Percentiles rank a stretch among this genome's conserved stretches.
phyloP scores from a whole-genome alignment of 805 yeast species.

The Lipomyces orientalis region DNA sequence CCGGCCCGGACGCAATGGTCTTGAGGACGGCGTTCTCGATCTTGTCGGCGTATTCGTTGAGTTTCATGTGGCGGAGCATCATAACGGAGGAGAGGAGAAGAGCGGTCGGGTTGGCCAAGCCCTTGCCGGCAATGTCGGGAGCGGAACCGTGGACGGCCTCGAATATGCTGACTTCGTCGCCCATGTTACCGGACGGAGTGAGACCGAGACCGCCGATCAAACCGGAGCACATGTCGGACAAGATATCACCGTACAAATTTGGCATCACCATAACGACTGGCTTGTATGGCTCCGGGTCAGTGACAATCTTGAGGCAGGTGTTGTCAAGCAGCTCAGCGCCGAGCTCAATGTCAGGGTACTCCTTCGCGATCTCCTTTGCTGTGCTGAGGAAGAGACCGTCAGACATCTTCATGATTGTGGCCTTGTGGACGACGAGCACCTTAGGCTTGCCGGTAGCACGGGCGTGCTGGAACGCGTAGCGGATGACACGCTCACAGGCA shows the following conservation, averaged over 20 bases:
- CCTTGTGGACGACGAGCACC: constrained; percentile 95
- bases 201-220: constrained; percentile 98
- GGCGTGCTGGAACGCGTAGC: constrained; percentile 97
- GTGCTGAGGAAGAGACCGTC: constrained; percentile 95
- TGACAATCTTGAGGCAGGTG: constrained; percentile 88
- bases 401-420: constrained; percentile 96
- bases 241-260: constrained; percentile 98
- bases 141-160: constrained; percentile 99
- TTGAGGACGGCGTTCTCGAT: constrained; percentile 84
- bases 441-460: constrained; percentile 83
- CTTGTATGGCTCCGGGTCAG: constrained; percentile 83
- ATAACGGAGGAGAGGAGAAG: constrained; percentile 91
- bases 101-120: constrained; percentile 99
- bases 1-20: constrained; percentile 94
- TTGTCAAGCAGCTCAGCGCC: constrained; percentile 91
- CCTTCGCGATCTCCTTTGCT: constrained; percentile 86
- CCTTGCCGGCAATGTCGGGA: constrained; percentile 99
- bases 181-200: constrained; percentile 99
- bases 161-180: constrained; percentile 95
- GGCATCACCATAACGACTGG: constrained; percentile 98
- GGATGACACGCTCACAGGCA: constrained; percentile 94
- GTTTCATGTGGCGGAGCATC: constrained; percentile 99
- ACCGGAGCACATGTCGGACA: constrained; percentile 97
- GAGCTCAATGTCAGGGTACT: constrained; percentile 87
- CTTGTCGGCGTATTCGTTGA: constrained; percentile 77